These are phyloP conservation scores for Mycena vulgaris DNA, from an alignment of 768 basidiomycete species.

Conservation along the genomic window DNA sequence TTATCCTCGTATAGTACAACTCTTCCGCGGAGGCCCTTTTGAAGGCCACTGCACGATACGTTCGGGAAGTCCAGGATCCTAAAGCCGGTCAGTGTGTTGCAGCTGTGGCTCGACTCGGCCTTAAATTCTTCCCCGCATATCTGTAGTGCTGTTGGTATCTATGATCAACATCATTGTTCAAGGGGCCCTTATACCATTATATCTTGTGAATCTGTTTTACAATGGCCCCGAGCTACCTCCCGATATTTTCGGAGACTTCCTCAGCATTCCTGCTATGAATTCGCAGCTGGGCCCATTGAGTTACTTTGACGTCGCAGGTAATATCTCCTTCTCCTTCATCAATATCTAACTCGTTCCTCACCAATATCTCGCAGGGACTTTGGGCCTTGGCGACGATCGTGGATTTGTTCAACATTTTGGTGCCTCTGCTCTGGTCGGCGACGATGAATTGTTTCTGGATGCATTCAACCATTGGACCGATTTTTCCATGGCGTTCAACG, in stretches of 20 bases:
- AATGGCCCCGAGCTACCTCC: slow-evolving; percentile 52
- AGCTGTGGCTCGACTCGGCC: background rate
- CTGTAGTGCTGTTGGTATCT: slow-evolving; percentile 46
- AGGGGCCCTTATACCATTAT: slow-evolving; percentile 42
- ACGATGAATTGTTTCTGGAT: slow-evolving; percentile 47
- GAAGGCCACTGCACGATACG: slow-evolving; percentile 54
- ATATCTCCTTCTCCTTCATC: background rate
- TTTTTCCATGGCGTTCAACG: slow-evolving; percentile 44
- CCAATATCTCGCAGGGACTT: slow-evolving; percentile 34
- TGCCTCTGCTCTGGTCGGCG: slow-evolving; percentile 53
- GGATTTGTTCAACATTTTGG: slow-evolving; percentile 56
- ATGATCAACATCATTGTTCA: slow-evolving; percentile 43
- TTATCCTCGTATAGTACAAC: slow-evolving; percentile 32
- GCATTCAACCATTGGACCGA: slow-evolving; percentile 52
- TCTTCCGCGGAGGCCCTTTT: slow-evolving; percentile 56
- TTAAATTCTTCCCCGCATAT: background rate
- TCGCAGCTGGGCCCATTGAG: slow-evolving; percentile 50
- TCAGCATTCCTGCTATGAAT: slow-evolving; percentile 52
- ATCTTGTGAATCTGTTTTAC: slow-evolving; percentile 54
- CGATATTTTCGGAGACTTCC: slow-evolving; percentile 56
- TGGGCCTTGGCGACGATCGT: slow-evolving; percentile 48
- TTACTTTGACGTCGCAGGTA: slow-evolving; percentile 50
- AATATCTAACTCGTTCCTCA: background rate
- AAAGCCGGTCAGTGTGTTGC: slow-evolving; percentile 51
- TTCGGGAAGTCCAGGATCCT: slow-evolving; percentile 54